Evolutionary conservation across 805 yeast species (phyloP).

Genomic region (Kockiozyma suomiensis): DNA sequence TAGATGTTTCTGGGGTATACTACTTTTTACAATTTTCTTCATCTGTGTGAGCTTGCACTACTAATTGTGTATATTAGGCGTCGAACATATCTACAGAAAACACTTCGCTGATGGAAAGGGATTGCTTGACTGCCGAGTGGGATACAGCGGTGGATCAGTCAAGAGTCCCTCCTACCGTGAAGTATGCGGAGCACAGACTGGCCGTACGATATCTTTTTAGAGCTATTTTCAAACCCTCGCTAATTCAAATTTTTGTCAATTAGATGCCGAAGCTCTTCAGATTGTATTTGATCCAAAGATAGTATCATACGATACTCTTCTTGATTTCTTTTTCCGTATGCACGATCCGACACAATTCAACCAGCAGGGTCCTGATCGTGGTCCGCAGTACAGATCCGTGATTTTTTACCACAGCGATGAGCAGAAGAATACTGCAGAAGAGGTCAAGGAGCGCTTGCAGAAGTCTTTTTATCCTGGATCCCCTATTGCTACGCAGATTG

Average conservation of each 20-base stretch:
- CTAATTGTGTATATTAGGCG: constrained; percentile 39
- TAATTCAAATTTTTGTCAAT: neutral
- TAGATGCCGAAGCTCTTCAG: constrained; percentile 78
- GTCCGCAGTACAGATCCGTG: constrained; percentile 89
- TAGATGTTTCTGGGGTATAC: constrained; percentile 51
- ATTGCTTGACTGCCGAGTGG: constrained; percentile 77
- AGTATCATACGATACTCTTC: constrained; percentile 61
- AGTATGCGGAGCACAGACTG: constrained; percentile 78
- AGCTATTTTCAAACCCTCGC: no score
- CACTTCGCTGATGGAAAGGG: constrained; percentile 63
- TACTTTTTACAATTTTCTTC: neutral
- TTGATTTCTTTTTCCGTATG: constrained; percentile 84
- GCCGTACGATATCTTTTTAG: constrained; percentile 40
- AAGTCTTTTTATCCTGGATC: constrained; percentile 71
- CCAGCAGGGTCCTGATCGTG: constrained; percentile 83
- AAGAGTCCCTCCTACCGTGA: constrained; percentile 61
- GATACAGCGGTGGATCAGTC: constrained; percentile 79
- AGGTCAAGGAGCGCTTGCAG: constrained; percentile 58
- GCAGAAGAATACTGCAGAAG: constrained; percentile 51
- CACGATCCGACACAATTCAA: constrained; percentile 92
- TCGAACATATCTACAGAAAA: constrained; percentile 78
- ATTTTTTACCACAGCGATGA: constrained; percentile 63
- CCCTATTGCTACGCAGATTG: constrained; percentile 68
- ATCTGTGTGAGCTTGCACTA: neutral
- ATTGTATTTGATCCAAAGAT: constrained; percentile 73